phyloP scores from a whole-genome alignment of 139 green algal genomes.

The Ettlia oleoabundans region DNA sequence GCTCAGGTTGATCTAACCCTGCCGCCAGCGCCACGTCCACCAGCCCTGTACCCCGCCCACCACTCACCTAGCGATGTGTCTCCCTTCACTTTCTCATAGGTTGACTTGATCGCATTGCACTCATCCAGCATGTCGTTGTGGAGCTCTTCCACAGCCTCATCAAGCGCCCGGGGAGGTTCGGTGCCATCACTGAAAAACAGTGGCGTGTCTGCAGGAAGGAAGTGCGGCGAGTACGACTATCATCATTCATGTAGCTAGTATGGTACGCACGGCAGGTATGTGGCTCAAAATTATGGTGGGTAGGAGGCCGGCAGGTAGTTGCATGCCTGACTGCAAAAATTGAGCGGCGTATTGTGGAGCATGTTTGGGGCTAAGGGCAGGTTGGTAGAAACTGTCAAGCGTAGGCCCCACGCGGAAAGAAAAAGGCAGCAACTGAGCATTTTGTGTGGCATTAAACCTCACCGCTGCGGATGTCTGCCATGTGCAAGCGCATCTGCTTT shows the following conservation, averaged over 20 bases:
- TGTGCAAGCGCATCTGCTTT: slow-evolving; percentile 73
- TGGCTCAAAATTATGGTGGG: not conserved
- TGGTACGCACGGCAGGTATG: too few species aligned
- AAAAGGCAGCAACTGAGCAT: too few species aligned
- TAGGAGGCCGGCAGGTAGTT: too few species aligned
- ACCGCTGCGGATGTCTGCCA: slow-evolving; percentile 79
- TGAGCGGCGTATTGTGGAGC: too few species aligned
- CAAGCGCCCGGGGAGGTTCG: slow-evolving; percentile 47
- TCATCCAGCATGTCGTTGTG: slow-evolving; percentile 85
- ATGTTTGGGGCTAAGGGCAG: too few species aligned
- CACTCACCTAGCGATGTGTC: slow-evolving; percentile 10
- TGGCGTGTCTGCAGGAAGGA: slow-evolving; percentile 50
- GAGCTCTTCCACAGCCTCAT: slow-evolving; percentile 57
- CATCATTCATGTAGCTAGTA: too few species aligned
- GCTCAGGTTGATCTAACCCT: too few species aligned
- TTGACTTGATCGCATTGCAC: slow-evolving; percentile 30
- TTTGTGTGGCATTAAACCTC: too few species aligned
- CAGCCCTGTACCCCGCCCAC: not conserved
- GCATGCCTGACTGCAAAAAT: too few species aligned
- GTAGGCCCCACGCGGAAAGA: too few species aligned
- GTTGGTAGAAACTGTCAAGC: too few species aligned
- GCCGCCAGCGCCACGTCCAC: not conserved
- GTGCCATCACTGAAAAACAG: slow-evolving; percentile 69
- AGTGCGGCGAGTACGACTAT: not conserved
- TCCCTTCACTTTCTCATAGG: not conserved